phyloP scores from a whole-genome alignment of 345 rosid species.

The Lepidium didymum region DNA sequence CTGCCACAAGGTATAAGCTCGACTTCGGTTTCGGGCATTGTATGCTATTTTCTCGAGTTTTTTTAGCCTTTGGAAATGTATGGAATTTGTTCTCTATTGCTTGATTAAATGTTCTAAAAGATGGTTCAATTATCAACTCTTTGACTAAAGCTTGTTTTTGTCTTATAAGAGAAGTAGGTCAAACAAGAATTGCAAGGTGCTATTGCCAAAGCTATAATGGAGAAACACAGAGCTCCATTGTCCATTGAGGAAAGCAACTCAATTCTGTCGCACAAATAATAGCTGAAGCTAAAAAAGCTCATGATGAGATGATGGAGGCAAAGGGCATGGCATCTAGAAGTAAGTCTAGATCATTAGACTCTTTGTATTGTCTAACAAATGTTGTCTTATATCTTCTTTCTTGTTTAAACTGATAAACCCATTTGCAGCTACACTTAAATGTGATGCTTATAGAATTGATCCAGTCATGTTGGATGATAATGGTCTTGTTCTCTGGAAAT shows the following conservation, averaged over 20 bases:
- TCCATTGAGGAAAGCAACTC: slow-evolving; percentile 53
- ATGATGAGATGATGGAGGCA: slow-evolving; percentile 48
- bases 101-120: background rate
- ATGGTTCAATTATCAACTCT: background rate
- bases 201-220: slow-evolving; percentile 49
- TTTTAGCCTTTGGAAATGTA: slow-evolving; percentile 71
- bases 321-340: slow-evolving; percentile 34
- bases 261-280: slow-evolving; percentile 45
- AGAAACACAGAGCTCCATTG: slow-evolving; percentile 43
- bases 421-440: slow-evolving; percentile 35
- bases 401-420: background rate
- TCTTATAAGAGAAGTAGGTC: slow-evolving; percentile 48
- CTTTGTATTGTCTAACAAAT: background rate
- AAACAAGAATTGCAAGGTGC: slow-evolving; percentile 54
- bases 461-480: slow-evolving; percentile 38
- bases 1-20: slow-evolving; percentile 49
- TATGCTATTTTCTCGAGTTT: slow-evolving; percentile 70
- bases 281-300: slow-evolving; percentile 52
- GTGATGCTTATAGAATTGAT: slow-evolving; percentile 69
- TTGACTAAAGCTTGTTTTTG: background rate
- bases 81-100: background rate
- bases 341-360: slow-evolving; percentile 24
- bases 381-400: background rate
- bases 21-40: slow-evolving; percentile 47
- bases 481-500: slow-evolving; percentile 55